Evolutionary conservation across 2,329 filamentous ascomycete genomes (phyloP).

Genomic region (Xylariomycetidae sp.): DNA sequence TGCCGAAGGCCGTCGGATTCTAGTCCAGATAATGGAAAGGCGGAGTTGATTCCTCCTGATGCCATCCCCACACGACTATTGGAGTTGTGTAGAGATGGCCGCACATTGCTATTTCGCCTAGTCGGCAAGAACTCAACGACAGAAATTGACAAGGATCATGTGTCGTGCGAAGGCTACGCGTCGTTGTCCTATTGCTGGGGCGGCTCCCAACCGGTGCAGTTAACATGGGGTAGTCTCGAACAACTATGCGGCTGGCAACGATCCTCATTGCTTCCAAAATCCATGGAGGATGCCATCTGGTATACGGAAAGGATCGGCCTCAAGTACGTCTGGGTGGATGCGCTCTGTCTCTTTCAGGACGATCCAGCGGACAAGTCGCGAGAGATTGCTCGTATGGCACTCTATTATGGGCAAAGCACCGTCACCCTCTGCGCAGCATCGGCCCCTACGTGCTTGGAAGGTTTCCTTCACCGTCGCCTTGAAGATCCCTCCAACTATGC

Average conservation of each 20-base stretch:
- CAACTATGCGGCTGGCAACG: slow-evolving; percentile 3
- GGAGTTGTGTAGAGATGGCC: slow-evolving; percentile 1
- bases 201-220: slow-evolving; percentile 10
- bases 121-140: too few relatives aligned
- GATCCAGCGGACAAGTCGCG: slow-evolving; percentile 1
- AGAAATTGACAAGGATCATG: slow-evolving; percentile 1
- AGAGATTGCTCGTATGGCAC: slow-evolving; percentile 11
- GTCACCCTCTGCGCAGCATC: slow-evolving; percentile 11
- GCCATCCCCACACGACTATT: slow-evolving; percentile 5
- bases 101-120: too few relatives aligned
- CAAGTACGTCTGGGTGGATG: too few relatives aligned
- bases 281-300: slow-evolving; percentile 11
- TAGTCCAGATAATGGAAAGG: not conserved
- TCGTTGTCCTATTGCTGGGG: slow-evolving; percentile 6
- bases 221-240: slow-evolving; percentile 4
- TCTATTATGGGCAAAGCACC: slow-evolving; percentile 10
- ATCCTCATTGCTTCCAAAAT: slow-evolving; percentile 8
- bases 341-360: slow-evolving; percentile 11
- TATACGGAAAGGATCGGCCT: slow-evolving; percentile 9
- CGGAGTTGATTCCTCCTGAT: not conserved
- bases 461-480: slow-evolving; percentile 5
- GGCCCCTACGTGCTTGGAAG: slow-evolving; percentile 7
- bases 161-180: slow-evolving; percentile 3
- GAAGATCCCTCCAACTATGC: slow-evolving; percentile 7
- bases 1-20: not conserved